Evolutionary conservation across 441 rosid species (phyloP), one percentile per base, ranked within the genome.

Genomic region (Gossypium schwendimanii): DNA sequence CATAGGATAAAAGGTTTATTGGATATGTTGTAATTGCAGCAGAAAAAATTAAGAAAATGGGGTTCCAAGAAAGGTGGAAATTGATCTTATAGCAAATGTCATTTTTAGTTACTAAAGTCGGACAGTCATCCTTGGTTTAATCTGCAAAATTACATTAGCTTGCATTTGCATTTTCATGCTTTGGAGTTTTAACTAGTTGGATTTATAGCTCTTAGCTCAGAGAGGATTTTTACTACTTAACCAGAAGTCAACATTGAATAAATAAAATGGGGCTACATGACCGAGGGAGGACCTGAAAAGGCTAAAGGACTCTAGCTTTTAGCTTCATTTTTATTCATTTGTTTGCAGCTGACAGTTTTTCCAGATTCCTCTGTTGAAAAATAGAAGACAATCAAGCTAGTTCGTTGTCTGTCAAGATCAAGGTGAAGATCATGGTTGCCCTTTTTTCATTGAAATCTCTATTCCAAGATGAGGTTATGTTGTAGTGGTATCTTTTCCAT

Each of bases 11-110:
- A 65, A 12, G 60, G 41, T 24, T 24, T 65, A 73, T 73, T 72
- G 78, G 77, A 73, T 64, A 59, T 76, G 77, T 73, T 76, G 75
- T 73, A 79, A 77, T 75, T 77, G 85, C 87, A 55, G 87, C 85
- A 20, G 72, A 67, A 65, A 17, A 54, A 65, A 18, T 18, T 53
- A 53, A 52, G 79, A 69, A 81, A 76, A 73, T 67, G 76, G 63
- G 61, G 63, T 71, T 76, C 41, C 41, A 7, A 36, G 52, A 71
- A 76, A 72, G 63, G 58, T 59, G 73, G 66, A 64, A 77, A 63
- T 47, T 73, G 79, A 10, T 68, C 62, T 23, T 62, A 18, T 63
- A 63, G 52, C 52, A 18, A 63, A 20, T 17, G 15, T 18, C 4
- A 0, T 11, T 39, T 62, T 62, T 62, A 62, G 66, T 33, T 31